phyloP scores from a whole-genome alignment of 225 moss, liverwort and hornwort species.

The Pleurozium schreberi region DNA sequence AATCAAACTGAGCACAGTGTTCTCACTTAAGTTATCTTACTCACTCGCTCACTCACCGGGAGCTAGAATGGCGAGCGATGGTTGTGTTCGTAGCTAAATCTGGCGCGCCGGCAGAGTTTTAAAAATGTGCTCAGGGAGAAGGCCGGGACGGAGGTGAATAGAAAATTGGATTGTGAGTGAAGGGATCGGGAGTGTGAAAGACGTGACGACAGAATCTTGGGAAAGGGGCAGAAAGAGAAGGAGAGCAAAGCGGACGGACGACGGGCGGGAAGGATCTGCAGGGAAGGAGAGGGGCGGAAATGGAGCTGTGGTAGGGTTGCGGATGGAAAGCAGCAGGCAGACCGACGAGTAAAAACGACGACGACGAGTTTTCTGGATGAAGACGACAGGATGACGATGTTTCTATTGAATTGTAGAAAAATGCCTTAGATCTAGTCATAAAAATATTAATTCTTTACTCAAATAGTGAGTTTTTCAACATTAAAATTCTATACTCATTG shows the following conservation, averaged over 20 bases:
- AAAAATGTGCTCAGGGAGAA: not conserved
- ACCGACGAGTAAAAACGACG: not conserved
- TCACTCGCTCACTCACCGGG: not conserved
- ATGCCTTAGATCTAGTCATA: no score
- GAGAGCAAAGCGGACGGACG: not conserved
- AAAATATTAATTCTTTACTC: no score
- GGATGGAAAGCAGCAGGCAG: not conserved
- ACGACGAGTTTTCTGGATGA: not conserved
- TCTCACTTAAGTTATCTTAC: not conserved
- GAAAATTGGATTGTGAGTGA: not conserved
- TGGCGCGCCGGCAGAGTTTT: conserved; percentile 10
- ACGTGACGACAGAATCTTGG: not conserved
- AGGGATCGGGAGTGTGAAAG: not conserved
- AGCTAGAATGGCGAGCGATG: not conserved
- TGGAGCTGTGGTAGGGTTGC: not conserved
- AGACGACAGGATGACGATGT: not conserved
- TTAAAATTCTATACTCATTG: no score
- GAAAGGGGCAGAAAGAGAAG: not conserved
- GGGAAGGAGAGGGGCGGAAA: not conserved
- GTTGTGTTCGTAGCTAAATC: not conserved
- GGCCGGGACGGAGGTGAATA: not conserved
- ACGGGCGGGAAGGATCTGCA: conserved; percentile 4
- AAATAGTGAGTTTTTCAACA: no score
- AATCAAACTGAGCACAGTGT: not conserved
- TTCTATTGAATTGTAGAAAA: no score